These are phyloP conservation scores for Leucoagaricus sp. DNA, from an alignment of 1,284 basidiomycete genomes.

Conservation along the genomic window DNA sequence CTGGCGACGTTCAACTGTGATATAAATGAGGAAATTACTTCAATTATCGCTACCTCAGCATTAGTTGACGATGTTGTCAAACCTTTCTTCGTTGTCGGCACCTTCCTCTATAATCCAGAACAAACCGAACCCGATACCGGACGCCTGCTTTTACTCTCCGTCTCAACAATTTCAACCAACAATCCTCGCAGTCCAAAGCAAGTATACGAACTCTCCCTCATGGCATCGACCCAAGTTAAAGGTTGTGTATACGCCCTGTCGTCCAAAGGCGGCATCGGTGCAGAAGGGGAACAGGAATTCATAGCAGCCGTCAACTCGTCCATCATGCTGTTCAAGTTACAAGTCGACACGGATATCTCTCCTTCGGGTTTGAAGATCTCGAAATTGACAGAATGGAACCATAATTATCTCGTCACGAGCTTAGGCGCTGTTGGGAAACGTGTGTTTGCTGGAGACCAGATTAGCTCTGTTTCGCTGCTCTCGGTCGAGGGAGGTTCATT, in stretches of 20 bases:
- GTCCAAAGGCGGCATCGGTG: conserved; percentile 36
- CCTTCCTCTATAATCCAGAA: conserved; percentile 46
- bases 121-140: conserved; percentile 64
- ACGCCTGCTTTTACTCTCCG: conserved; percentile 54
- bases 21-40: conserved; percentile 59
- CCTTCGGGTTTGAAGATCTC: conserved; percentile 36
- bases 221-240: conserved; percentile 41
- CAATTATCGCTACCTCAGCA: conserved; percentile 46
- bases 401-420: conserved; percentile 78
- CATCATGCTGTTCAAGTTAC: conserved; percentile 44
- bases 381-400: conserved; percentile 66
- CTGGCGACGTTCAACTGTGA: conserved; percentile 55
- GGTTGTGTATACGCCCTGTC: conserved; percentile 68
- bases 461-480: conserved; percentile 80
- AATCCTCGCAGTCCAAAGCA: conserved; percentile 6
- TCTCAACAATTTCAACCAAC: conserved; percentile 14
- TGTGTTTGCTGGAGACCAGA: conserved; percentile 75
- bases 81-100: conserved; percentile 63
- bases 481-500: conserved; percentile 49
- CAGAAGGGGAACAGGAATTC: conserved; percentile 36
- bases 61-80: conserved; percentile 30
- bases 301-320: conserved; percentile 76
- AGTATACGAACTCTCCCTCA: conserved; percentile 38
- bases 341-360: conserved; percentile 36
- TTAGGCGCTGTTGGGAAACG: conserved; percentile 52